These are phyloP conservation scores for Diplocarpon mali DNA, from an alignment of 2,329 filamentous ascomycete genomes.

Conservation along the genomic window DNA sequence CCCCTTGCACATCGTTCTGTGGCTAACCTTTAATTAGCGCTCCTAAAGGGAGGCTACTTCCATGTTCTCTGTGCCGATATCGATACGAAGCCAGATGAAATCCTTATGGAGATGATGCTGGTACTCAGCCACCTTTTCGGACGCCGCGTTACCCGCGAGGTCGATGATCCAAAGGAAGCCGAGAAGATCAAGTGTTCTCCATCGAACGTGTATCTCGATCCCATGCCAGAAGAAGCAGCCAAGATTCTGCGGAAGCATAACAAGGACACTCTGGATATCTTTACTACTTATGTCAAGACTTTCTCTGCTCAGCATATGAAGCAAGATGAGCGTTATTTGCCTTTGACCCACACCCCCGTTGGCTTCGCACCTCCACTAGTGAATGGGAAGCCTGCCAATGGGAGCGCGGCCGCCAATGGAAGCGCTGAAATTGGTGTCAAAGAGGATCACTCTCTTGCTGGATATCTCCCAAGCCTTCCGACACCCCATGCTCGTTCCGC, in stretches of 20 bases:
- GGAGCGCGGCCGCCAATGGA: constrained; percentile 8
- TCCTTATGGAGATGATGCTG: constrained; percentile 51
- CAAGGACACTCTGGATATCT: constrained; percentile 51
- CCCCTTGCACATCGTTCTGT: neutral
- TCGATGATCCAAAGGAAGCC: constrained; percentile 38
- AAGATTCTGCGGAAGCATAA: constrained; percentile 52
- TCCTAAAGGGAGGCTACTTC: constrained; percentile 63
- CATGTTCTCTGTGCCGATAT: constrained; percentile 50
- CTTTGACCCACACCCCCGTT: constrained; percentile 22
- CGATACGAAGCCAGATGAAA: constrained; percentile 35
- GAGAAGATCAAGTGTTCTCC: constrained; percentile 44
- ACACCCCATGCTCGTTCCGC: constrained; percentile 46
- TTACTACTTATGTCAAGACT: constrained; percentile 56
- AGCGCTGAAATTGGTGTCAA: constrained; percentile 6
- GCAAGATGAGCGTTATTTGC: constrained; percentile 22
- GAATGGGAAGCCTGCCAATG: constrained; percentile 9
- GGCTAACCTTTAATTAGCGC: constrained; percentile 28
- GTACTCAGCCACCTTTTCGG: constrained; percentile 63
- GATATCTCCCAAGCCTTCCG: constrained; percentile 26
- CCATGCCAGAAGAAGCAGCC: constrained; percentile 46
- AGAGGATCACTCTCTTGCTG: constrained; percentile 3
- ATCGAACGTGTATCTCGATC: constrained; percentile 54
- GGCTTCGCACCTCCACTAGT: constrained; percentile 7
- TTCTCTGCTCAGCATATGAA: constrained; percentile 51
- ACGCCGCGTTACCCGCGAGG: constrained; percentile 40